Base-by-base conservation (phyloP, 176 grass and related monocot species). In the Themeda triandra region DNA sequence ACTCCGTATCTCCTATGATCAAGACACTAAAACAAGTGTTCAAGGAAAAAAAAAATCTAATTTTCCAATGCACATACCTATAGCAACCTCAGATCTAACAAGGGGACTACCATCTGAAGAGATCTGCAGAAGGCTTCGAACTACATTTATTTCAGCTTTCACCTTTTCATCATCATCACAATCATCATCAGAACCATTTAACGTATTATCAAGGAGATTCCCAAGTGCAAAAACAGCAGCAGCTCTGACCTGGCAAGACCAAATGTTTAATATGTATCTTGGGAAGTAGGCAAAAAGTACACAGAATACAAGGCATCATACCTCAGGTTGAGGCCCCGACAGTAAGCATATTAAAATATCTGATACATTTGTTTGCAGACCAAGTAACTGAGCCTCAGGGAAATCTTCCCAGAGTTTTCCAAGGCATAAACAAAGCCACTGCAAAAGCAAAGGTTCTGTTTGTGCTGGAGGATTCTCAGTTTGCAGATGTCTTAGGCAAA, bases 381-480 rank as follows among this genome's bases (percentile, higher is more conserved):
- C 88, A 58, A 94, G 75, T 72, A 94, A 60, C 75, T 92, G 96
- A 45, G 88, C 89, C 73, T 99, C 91, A n/a, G 89, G 89, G 63
- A 91, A 99, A 90, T 99, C 96, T 83, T 99, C 96, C 96, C 96
- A 99, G 14, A 99, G 86, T 87, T 99, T 99, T 40, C 96, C 96
- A 18, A 99, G 86, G 78, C 96, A 99, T 70, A 99, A 80, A 85
- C 93, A 99, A 82, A 99, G 96, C 96, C 96, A 99, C 79, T 99
- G 96, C 63, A 99, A 87, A 84, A 99, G 93, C 76, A 99, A 88
- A 72, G 96, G 93, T 71, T 99, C 93, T 41, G 89, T 83, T 63
- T 91, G 88, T 67, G 75, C 80, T 81, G 82, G 80, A 46, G 91
- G 73, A 82, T 73, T 91, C 23, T 87, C 89, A 65, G 83, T 84